Percentiles rank a stretch among this genome's conserved stretches.
phyloP scores from a whole-genome alignment of 2,329 filamentous ascomycete species.

The Colletotrichum spaethianum region DNA sequence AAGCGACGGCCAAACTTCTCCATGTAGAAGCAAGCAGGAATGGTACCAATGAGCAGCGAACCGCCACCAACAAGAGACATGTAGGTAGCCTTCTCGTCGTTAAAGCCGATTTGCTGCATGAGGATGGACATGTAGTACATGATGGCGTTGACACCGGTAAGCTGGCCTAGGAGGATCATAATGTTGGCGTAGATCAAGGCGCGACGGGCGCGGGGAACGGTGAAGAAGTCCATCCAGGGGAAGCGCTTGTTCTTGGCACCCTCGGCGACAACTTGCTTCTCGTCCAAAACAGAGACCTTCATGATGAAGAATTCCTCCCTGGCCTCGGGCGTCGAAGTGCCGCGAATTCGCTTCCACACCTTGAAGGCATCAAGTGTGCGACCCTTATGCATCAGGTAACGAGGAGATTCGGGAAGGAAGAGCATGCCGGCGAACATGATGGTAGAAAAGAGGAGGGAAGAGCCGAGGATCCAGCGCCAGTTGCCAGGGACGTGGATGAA shows the following conservation, averaged over 20 bases:
- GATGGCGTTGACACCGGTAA: conserved; percentile 79
- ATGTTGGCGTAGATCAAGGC: conserved; percentile 78
- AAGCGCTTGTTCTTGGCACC: conserved; percentile 68
- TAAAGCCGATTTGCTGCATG: conserved; percentile 78
- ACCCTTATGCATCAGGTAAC: conserved; percentile 79
- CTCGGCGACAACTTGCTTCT: conserved; percentile 67
- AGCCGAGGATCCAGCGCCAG: conserved; percentile 82
- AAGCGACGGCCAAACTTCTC: conserved; percentile 80
- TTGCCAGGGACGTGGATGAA: conserved; percentile 79
- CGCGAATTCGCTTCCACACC: conserved; percentile 82
- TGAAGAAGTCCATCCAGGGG: conserved; percentile 83
- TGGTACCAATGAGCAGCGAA: conserved; percentile 75
- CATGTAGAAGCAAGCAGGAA: conserved; percentile 79
- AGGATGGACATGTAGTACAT: conserved; percentile 81
- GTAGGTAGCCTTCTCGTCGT: conserved; percentile 74
- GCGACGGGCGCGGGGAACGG: conserved; percentile 75
- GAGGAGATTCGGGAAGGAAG: conserved; percentile 79
- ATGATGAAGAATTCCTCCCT: conserved; percentile 81
- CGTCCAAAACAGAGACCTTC: conserved; percentile 72
- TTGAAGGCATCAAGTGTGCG: conserved; percentile 58
- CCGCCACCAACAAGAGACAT: conserved; percentile 83
- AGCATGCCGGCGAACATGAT: conserved; percentile 70
- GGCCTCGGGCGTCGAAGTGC: conserved; percentile 67
- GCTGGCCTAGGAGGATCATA: conserved; percentile 79
- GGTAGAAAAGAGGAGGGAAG: conserved; percentile 75